Base-by-base conservation (phyloP, 176 grass and related monocot species). In the Oryza nivara region DNA sequence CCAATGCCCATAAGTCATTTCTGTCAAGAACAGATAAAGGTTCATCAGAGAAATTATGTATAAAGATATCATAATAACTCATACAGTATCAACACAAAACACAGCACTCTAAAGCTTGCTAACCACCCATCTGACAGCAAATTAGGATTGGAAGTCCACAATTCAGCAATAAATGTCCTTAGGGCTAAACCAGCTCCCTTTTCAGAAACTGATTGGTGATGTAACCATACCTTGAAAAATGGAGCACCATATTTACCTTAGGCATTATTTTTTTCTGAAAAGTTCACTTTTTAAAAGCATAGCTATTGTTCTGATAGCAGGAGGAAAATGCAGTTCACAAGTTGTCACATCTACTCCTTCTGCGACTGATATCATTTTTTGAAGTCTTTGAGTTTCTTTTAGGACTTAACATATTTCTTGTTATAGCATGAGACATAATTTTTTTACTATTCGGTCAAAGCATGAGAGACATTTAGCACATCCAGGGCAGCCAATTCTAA, bases 1-100 rank as follows among this genome's bases (percentile, higher is more conserved):
- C 93, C 65, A 99, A 86, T 63, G 97, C 97, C 97, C 97, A 99
- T 45, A 99, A 69, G 85, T 99, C 97, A 84, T 99, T 99, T 79
- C 97, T 99, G 88, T 17, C 41, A 76, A 86, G 67, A 88, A 84
- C 3, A 80, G 35, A 72, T 11, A 73, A 65, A 75, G 56, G 35
- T 80, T 64, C 35, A 82, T 77, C 63, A 80, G 58, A 76, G 25
- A 79, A 63, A 77, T 70, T 30, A 47, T 70, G 68, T 68, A 23
- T 38, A 7, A 67, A 70, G 9, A 7, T 72, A 79, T 66, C 13
- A 8, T 28, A 7, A 71, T 23, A 63, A 11, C 58, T 11, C 58
- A 23, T 23, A 63, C 7, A 61, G 58, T 61, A 61, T 74, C 65
- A 84, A 44, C 22, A 72, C 9, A 80, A 23, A 64, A 49, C 11